Base-by-base conservation (phyloP, 2,329 filamentous ascomycete genomes). In the Exophiala aquamarina region DNA sequence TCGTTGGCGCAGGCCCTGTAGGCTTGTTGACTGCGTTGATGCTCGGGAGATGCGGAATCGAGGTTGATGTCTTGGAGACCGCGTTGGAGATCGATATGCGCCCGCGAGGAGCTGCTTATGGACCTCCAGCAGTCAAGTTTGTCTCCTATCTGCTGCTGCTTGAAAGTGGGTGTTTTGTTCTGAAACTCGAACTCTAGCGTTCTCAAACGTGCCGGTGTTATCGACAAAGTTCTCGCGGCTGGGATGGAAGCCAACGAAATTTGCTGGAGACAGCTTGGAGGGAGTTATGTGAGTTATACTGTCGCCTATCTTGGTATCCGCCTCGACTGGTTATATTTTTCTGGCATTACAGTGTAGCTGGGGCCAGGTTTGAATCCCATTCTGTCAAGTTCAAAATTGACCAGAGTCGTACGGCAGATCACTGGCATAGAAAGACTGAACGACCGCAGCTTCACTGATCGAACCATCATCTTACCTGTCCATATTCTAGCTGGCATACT, bases 241-340 rank as follows among this genome's bases (percentile, higher is more conserved):
- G 70, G 74, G 18, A 65, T 76, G 41, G 57, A 65, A 11, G 66
- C 70, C 20, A 58, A 60, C 36, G 62, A 64, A 19, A 65, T 74
- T 41, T 68, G 66, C 48, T 75, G 72, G 72, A 59, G 73, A 7
- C 65, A 71, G 44, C 55, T 68, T 10, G 62, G 66, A 41, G 61
- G 63, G 3, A 60, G 56, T 6, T 6, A 34, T 6, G 13, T 34
- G 32, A 18, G n/a, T 6, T 26, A 14, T 5, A 34, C 17, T 7
- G 32, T 18, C n/a, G n/a, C n/a, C n/a, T n/a, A n/a, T n/a, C n/a
- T n/a, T n/a, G n/a, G n/a, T n/a, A n/a, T n/a, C n/a, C n/a, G n/a
- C n/a, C n/a, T n/a, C n/a, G n/a, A n/a, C n/a, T n/a, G n/a, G n/a
- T n/a, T n/a, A n/a, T n/a, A n/a, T n/a, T n/a, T n/a, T n/a, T n/a